Evolutionary conservation across 495 filamentous ascomycete species (phyloP), one percentile per base, ranked within the genome.

Genomic region (Cladorrhinum samala): DNA sequence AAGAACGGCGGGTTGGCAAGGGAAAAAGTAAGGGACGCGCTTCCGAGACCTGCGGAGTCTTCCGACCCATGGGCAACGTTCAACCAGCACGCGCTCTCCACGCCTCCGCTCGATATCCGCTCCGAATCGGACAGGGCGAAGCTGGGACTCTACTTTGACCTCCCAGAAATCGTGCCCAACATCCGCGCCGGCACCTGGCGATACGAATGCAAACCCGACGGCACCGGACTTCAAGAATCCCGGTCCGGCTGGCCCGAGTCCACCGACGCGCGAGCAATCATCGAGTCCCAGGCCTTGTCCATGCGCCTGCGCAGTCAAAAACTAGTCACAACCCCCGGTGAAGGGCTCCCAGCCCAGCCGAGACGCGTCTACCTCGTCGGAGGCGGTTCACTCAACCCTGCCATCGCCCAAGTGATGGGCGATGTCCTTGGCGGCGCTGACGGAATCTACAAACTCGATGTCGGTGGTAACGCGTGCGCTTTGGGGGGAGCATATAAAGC

Each of bases 401-500:
- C 91, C 7, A 96, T 98, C 62, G 84, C 88, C 8, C 70, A 83
- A 40, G 74, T 90, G 20, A 80, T 88, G 5, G 93, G 89, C 11
- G 84, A 95, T 62, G 88, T 96, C 7, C 80, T 98, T 2, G 93
- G 93, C 19, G 88, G 90, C 5, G 75, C 74, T 3, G 93, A 97
- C 49, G 93, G 93, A 8, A 87, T 97, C 16, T 98, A 88, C 63
- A 83, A 83, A 69, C 79, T 98, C 2, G 91, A 97, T 67, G 86
- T 96, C 19, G 91, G 92, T n/a, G 89, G 91, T 5, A 96, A 95
- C 70, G 91, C 93, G 24, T 98, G 93, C 68, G 93, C 91, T 17
- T 69, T 98, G 8, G 93, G 91, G 9, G 90, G 89, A 16, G 93
- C 92, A n/a, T 96, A 98, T 67, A 96, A 96, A 72, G 92, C 93